Conservation (phyloP, 2,329 filamentous ascomycete genomes). For the Trichophyton benhamiae region DNA sequence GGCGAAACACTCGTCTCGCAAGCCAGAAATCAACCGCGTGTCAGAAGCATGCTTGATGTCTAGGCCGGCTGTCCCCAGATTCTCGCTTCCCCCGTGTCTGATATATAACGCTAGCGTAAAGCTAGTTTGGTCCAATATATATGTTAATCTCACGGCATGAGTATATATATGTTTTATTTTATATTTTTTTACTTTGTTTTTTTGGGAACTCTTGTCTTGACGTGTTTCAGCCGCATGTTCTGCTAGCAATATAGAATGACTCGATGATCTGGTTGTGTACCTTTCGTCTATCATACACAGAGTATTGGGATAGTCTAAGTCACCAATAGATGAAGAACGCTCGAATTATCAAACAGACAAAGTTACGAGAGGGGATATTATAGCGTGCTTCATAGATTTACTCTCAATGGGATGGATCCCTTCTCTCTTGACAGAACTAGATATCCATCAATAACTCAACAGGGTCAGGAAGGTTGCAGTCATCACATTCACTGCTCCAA, state of each 20-base stretch:
- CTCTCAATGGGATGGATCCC: too few species aligned
- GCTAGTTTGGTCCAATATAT: background rate
- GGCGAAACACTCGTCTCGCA: slow-evolving; percentile 10
- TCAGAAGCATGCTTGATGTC: slow-evolving; percentile 12
- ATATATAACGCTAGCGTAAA: background rate
- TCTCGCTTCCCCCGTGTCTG: background rate
- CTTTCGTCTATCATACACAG: background rate
- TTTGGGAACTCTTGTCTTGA: background rate
- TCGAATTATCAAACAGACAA: too few species aligned
- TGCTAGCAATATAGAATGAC: background rate
- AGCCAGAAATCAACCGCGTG: slow-evolving; percentile 8
- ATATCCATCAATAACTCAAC: too few species aligned
- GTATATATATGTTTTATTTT: background rate
- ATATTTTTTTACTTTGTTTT: too few species aligned
- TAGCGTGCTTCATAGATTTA: too few species aligned
- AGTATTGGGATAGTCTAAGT: background rate
- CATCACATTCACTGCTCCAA: too few species aligned
- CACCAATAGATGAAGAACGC: too few species aligned
- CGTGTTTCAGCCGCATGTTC: background rate
- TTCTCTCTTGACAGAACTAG: too few species aligned
- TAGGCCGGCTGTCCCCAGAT: background rate
- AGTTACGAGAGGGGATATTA: too few species aligned
- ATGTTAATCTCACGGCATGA: background rate
- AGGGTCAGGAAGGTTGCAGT: too few species aligned
- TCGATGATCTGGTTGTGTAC: background rate